phyloP scores from a whole-genome alignment of 345 rosid genomes.

The Dovyalis caffra region DNA sequence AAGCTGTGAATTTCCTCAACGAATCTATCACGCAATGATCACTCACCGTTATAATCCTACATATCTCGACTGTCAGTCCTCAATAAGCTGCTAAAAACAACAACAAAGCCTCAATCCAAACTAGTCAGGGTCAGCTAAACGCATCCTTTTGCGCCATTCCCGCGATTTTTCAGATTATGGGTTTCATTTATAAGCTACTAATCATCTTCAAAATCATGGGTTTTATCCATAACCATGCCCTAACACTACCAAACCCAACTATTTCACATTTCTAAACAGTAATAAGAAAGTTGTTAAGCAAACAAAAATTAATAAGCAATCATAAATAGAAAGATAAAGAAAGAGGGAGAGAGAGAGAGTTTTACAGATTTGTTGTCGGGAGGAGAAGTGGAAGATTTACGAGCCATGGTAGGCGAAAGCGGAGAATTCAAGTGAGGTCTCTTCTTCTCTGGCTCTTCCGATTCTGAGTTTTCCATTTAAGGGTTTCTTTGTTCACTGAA shows the following conservation, averaged over 20 bases:
- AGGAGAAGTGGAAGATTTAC: slow-evolving; percentile 50
- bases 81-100: too few species aligned
- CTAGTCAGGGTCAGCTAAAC: not conserved
- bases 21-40: not conserved
- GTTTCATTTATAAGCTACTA: not conserved
- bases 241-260: not conserved
- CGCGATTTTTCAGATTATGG: not conserved
- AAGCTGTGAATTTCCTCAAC: too few species aligned
- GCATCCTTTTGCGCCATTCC: not conserved
- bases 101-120: not conserved
- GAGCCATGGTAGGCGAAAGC: slow-evolving; percentile 51
- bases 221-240: not conserved
- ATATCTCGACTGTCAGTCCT: too few species aligned
- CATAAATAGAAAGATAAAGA: not conserved
- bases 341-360: not conserved
- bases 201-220: not conserved
- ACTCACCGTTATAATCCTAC: not conserved
- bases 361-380: slow-evolving; percentile 45
- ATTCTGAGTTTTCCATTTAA: slow-evolving; percentile 57
- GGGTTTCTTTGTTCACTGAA: not conserved
- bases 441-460: slow-evolving; percentile 69
- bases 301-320: not conserved
- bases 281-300: not conserved
- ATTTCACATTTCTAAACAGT: not conserved
- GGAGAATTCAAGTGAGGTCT: slow-evolving; percentile 49